Evolutionary conservation across 2,329 filamentous ascomycete genomes (phyloP).

Genomic region (Cytospora piceae): DNA sequence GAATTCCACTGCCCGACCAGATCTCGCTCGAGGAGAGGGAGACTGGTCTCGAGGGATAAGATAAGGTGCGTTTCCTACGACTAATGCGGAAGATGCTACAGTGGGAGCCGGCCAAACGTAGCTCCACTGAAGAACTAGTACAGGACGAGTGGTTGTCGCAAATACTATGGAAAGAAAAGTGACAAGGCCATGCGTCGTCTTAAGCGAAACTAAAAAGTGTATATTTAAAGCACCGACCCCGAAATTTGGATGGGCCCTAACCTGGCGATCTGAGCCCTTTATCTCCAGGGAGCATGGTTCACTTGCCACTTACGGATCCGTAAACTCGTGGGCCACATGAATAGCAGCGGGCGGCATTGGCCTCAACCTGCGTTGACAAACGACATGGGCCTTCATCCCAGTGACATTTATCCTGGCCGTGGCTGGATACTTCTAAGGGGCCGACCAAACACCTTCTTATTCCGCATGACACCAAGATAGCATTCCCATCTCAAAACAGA

Average conservation of each 20-base stretch:
- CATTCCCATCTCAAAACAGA: too few relatives aligned
- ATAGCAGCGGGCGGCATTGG: not conserved
- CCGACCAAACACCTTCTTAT: not conserved
- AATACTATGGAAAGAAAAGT: not conserved
- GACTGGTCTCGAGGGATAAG: conserved; percentile 40
- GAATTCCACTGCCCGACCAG: conserved; percentile 32
- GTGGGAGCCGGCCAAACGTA: conserved; percentile 41
- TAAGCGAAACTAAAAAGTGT: conserved; percentile 2
- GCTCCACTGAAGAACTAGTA: conserved; percentile 37
- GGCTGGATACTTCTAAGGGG: not conserved
- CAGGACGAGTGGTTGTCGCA: conserved; percentile 32
- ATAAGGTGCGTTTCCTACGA: conserved; percentile 38
- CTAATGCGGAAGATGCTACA: conserved; percentile 45
- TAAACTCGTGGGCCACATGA: not conserved
- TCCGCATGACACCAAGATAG: not conserved
- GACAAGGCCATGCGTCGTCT: not conserved
- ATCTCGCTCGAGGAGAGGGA: conserved; percentile 42
- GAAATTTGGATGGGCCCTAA: not conserved
- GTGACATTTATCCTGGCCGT: not conserved
- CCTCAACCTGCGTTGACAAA: not conserved
- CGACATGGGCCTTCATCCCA: not conserved
- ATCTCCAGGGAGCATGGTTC: not conserved
- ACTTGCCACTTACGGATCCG: not conserved
- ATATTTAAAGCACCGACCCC: conserved; percentile 1
- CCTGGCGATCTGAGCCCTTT: not conserved